Base-by-base conservation (phyloP, 2,329 filamentous ascomycete species). In the Fusarium pseudoanthophilum region DNA sequence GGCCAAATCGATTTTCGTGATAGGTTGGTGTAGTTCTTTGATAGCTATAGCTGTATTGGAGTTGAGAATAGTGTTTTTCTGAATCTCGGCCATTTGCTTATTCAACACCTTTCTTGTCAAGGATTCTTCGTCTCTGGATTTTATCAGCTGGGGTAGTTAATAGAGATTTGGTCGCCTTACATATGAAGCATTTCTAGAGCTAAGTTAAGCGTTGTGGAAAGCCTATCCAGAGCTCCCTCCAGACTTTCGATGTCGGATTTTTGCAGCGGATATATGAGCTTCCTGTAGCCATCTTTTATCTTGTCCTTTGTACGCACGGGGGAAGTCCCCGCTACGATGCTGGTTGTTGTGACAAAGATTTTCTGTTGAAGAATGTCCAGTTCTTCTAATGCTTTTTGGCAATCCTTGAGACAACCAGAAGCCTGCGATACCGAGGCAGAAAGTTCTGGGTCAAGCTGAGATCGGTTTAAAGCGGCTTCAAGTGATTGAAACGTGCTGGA, bases 311-410 rank as follows among this genome's bases (percentile, higher is more conserved):
- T 49, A 3, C 15, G 46, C 46, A 7, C 28, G 15, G 4, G 10
- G 2, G 3, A 1, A n/a, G 21, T n/a, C 28, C 10, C 8, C 15
- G 7, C 2, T 4, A 0, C 5, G 2, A 7, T 1, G 11, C 15
- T 49, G 10, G 7, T 18, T 6, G 10, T n/a, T 7, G 28, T 13
- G 1, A 5, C 3, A 16, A 49, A 49, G 10, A 32, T 18, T 3
- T n/a, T 49, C 2, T 49, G 14, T 13, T 49, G 28, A 49, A 49
- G 46, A 7, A 4, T 32, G 0, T 49, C 28, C 1, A 49, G 46
- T 18, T 49, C 46, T 49, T 16, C 2, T 1, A 49, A 3, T 6
- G 21, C 21, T 8, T 2, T 32, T n/a, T 49, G 15, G 15, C 46
- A 49, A 7, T 49, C 28, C 8, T 7, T 5, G 15, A 49, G 28